A percentile compares a stretch with the other conserved stretches of the same genome.
Conservation (phyloP, 2,329 filamentous ascomycete genomes). For the Alternaria conjuncta region DNA sequence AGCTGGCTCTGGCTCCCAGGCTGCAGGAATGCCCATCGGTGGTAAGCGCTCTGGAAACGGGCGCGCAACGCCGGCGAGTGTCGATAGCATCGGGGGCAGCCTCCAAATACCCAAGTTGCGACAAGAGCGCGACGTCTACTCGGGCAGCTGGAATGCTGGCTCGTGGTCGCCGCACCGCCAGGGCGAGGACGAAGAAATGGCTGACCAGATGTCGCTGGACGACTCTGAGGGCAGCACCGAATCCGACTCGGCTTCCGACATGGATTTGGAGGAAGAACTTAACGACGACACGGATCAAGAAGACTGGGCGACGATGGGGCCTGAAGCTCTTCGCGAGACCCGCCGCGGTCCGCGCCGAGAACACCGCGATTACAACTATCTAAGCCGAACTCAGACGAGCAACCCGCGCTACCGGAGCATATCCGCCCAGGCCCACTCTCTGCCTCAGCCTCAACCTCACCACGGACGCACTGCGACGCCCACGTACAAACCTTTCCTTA, state of each 20-base stretch:
- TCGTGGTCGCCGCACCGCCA: constrained; percentile 70
- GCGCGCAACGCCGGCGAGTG: constrained; percentile 60
- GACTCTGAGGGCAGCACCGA: constrained; percentile 69
- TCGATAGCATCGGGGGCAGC: constrained; percentile 48
- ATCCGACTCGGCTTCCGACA: constrained; percentile 75
- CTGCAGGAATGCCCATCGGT: constrained; percentile 51
- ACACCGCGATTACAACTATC: constrained; percentile 49
- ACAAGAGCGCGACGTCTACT: constrained; percentile 48
- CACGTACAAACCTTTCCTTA: constrained; percentile 32
- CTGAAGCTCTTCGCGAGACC: constrained; percentile 77
- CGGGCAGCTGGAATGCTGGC: constrained; percentile 70
- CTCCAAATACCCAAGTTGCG: constrained; percentile 55
- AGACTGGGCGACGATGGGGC: constrained; percentile 90
- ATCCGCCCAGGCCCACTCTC: constrained; percentile 36
- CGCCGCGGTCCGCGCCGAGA: constrained; percentile 37
- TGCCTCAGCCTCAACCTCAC: constrained; percentile 25
- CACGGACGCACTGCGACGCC: constrained; percentile 26
- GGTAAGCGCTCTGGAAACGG: constrained; percentile 37
- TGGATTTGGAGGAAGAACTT: constrained; percentile 73
- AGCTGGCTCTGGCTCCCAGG: constrained; percentile 58
- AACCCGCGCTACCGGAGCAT: constrained; percentile 35
- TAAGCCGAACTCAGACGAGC: constrained; percentile 44
- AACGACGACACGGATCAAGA: constrained; percentile 90
- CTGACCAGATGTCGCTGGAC: constrained; percentile 93
- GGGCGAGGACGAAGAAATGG: constrained; percentile 59